These are phyloP conservation scores for Neonectria punicea DNA, from an alignment of 2,329 filamentous ascomycete genomes.

Conservation along the genomic window DNA sequence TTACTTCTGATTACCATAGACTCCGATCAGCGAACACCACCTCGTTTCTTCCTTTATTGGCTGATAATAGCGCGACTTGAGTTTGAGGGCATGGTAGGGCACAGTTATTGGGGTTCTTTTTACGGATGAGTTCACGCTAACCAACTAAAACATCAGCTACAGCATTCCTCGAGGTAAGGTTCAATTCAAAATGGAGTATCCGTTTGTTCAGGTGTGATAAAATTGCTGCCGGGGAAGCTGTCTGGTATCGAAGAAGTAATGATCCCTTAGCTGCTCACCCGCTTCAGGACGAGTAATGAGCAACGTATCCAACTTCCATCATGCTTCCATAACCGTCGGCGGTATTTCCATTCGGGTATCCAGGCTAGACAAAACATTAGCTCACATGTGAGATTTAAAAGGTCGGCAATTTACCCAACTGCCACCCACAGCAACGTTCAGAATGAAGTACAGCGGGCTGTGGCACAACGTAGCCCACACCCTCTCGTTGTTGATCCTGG, in stretches of 20 bases:
- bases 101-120: too few relatives aligned
- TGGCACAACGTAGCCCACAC: slow-evolving; percentile 60
- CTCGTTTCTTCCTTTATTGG: too few relatives aligned
- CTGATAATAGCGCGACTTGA: too few relatives aligned
- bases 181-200: background rate
- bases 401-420: slow-evolving; percentile 52
- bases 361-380: slow-evolving; percentile 50
- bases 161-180: background rate
- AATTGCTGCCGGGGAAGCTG: background rate
- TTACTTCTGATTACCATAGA: too few relatives aligned
- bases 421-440: slow-evolving; percentile 65
- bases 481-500: slow-evolving; percentile 52
- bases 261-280: background rate
- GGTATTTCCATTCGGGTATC: slow-evolving; percentile 56
- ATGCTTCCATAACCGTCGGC: slow-evolving; percentile 54
- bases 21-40: too few relatives aligned
- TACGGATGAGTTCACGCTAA: too few relatives aligned
- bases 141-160: too few relatives aligned
- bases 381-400: accelerated
- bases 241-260: background rate
- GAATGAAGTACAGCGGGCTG: slow-evolving; percentile 59
- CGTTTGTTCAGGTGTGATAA: background rate
- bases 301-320: slow-evolving; percentile 61
- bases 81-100: too few relatives aligned
- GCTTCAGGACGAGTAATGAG: slow-evolving; percentile 43